Percentiles rank a stretch among this genome's conserved stretches.
phyloP scores from a whole-genome alignment of 495 filamentous ascomycete species.

The Neurospora sp. region DNA sequence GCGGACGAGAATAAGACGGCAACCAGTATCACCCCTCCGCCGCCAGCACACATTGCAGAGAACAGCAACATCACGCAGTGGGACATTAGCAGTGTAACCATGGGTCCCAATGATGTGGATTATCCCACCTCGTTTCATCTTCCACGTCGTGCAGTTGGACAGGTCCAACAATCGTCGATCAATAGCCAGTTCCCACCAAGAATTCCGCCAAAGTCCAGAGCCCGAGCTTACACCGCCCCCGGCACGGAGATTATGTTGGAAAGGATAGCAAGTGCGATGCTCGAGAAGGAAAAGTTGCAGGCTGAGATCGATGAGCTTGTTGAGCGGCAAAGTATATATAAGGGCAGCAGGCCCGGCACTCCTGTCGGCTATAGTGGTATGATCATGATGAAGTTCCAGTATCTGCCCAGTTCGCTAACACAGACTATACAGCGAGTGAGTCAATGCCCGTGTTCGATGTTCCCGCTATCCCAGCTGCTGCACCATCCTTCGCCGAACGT shows the following conservation, averaged over 20 bases:
- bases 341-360: conserved; percentile 38
- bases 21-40: conserved; percentile 29
- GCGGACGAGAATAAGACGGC: conserved; percentile 13
- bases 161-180: conserved; percentile 16
- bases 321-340: conserved; percentile 42
- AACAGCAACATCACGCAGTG: conserved; percentile 23
- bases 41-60: conserved; percentile 24
- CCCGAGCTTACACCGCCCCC: conserved; percentile 24
- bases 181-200: conserved; percentile 12
- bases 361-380: conserved; percentile 15
- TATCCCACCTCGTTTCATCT: conserved; percentile 41
- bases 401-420: not conserved
- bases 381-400: not conserved
- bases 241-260: conserved; percentile 33
- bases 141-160: conserved; percentile 32
- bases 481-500: conserved; percentile 39
- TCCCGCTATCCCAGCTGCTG: conserved; percentile 34
- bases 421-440: conserved; percentile 8
- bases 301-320: conserved; percentile 42
- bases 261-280: conserved; percentile 40
- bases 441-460: conserved; percentile 32
- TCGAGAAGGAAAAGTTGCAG: conserved; percentile 42
- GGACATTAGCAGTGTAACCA: conserved; percentile 19
- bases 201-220: conserved; percentile 22
- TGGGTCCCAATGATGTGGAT: conserved; percentile 31